Percentiles rank a stretch among this genome's conserved stretches.
phyloP scores from a whole-genome alignment of 2,329 filamentous ascomycete genomes.

The Septoria petroselini region DNA sequence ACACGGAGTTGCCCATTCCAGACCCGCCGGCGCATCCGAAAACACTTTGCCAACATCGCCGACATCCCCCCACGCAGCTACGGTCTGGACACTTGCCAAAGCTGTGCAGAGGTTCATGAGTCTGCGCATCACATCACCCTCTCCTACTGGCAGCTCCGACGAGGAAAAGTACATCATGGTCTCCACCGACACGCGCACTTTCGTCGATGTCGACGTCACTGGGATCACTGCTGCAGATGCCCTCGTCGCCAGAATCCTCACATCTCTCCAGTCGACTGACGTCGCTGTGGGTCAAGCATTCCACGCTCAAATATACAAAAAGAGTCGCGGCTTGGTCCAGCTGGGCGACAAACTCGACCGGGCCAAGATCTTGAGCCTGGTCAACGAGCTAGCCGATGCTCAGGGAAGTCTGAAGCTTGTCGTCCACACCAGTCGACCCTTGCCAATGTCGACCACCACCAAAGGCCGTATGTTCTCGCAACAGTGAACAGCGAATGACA shows the following conservation, averaged over 20 bases:
- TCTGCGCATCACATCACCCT: constrained; percentile 1
- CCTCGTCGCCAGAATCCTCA: background rate
- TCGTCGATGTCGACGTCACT: background rate
- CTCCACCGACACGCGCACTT: background rate
- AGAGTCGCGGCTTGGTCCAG: too few species aligned
- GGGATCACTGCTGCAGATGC: background rate
- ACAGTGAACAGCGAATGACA: background rate
- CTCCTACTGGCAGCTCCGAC: background rate
- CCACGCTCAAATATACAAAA: too few species aligned
- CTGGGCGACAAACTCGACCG: too few species aligned
- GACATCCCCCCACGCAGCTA: background rate
- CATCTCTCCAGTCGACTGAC: background rate
- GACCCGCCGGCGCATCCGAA: background rate
- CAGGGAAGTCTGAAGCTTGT: constrained; percentile 3
- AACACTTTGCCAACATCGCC: background rate
- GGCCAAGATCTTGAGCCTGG: too few species aligned
- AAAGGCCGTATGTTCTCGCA: too few species aligned
- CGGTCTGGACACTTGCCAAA: background rate
- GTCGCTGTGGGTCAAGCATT: too few species aligned
- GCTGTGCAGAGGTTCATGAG: constrained; percentile 5
- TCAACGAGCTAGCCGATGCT: background rate
- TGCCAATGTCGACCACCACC: background rate
- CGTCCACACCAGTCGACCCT: background rate
- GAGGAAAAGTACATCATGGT: constrained; percentile 13
- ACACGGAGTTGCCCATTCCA: background rate